Evolutionary conservation across 2,329 filamentous ascomycete genomes (phyloP), one percentile per base, ranked within the genome.

Genomic region (Pyrenophora tritici-repentis): DNA sequence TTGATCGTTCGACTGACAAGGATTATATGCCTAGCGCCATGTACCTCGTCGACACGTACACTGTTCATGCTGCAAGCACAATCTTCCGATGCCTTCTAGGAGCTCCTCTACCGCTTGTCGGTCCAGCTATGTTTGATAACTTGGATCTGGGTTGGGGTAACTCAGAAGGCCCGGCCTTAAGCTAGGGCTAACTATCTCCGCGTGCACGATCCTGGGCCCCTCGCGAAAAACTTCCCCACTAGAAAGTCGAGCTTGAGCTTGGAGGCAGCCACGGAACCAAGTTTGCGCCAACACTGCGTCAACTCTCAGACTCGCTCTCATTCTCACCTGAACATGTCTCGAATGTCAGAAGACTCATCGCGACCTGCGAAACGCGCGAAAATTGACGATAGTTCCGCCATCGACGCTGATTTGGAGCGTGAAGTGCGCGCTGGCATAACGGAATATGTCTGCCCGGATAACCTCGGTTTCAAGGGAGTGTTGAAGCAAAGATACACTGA

Each of bases 401-500:
- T 60, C 36, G 66, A 69, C 17, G 56, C 50, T 13, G 72, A 75
- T 44, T 48, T 69, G 18, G 70, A 73, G 37, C 74, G 76, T 31
- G 79, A 81, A 58, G 56, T 67, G 10, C 72, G 73, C 38, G 78
- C 76, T 1, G 87, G 87, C 22, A 89, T 90, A 58, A 83, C 81
- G 7, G 79, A 83, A 58, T 88, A 83, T 68, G 82, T 88, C 13
- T 83, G 79, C 38, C 73, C 78, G 1, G 72, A 80, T n/a, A 78
- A 81, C 26, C 73, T 78, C 47, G 83, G 85, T 1, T 89, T 89
- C 59, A 72, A 75, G 12, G 87, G 86, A 14, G 77, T 86, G 12
- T 65, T 90, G 65, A 90, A 90, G 78, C 85, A 88, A 67, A 81
- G 85, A 60, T 97, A 92, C 73, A 93, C 91, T 3, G 92, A 97